A percentile compares a stretch with the other conserved stretches of the same genome.
These are phyloP conservation scores for Dalechampia spathulata DNA, from an alignment of 441 rosid genomes.

Conservation along the genomic window DNA sequence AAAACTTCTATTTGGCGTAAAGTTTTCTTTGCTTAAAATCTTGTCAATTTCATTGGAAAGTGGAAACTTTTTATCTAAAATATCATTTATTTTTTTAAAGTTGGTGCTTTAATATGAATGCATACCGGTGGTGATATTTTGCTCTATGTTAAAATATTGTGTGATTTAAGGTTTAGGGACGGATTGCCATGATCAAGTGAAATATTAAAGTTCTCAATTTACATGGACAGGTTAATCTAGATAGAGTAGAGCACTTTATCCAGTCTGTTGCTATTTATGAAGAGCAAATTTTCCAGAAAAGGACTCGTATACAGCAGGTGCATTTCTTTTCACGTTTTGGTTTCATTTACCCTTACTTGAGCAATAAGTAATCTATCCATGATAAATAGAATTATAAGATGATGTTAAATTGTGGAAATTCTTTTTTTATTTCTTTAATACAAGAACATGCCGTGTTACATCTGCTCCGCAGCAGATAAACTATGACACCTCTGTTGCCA, in stretches of 20 bases:
- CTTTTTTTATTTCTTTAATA: too few species aligned
- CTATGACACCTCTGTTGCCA: background rate
- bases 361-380: background rate
- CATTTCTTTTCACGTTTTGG: constrained; percentile 12
- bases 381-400: background rate
- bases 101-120: background rate
- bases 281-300: constrained; percentile 94
- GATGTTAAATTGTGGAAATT: background rate
- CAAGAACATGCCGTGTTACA: background rate
- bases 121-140: background rate
- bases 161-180: background rate
- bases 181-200: background rate
- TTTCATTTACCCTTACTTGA: background rate
- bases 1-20: background rate
- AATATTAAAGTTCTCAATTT: constrained; percentile 1
- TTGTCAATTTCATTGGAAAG: background rate
- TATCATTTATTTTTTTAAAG: background rate
- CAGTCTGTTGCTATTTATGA: constrained; percentile 77
- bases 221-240: constrained; percentile 51
- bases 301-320: constrained; percentile 88
- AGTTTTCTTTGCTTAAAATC: background rate
- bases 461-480: background rate
- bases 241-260: constrained; percentile 81
- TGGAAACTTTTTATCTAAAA: background rate
- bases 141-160: background rate